Evolutionary conservation across 1,139 yeast species (phyloP), one percentile per base, ranked within the genome.

Genomic region (Debaryomyces udenii): DNA sequence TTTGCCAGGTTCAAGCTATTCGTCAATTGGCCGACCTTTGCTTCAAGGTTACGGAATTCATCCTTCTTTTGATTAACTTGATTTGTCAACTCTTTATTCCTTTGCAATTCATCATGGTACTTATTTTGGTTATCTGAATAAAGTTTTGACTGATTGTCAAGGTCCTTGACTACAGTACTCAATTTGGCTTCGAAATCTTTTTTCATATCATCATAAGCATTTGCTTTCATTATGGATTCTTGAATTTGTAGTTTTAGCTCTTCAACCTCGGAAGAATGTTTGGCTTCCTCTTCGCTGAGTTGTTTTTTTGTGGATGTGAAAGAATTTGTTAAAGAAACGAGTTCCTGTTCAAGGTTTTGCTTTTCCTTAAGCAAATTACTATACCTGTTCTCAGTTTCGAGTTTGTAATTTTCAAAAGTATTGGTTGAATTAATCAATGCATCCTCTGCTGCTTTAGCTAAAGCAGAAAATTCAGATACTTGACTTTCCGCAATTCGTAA

Each of bases 41-140:
- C 46, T 41, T 68, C 70, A 35, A 77, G 63, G 5, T 55, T 48
- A 13, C 65, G 66, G 27, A 66, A 54, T 35, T 74, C 72, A 14
- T 72, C 71, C 44, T 80, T 76, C 42, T 81, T 57, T 3, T 57
- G 42, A 15, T 73, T 64, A 11, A 80, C 61, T 6, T 72, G 68
- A 38, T 66, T 65, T 2, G 80, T 66, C 7, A 82, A 72, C n/a
- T 74, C 72, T 9, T 82, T 81, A 48, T 79, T 81, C 52, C 80
- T 80, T 36, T 69, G 69, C 32, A 79, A 66, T 52, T 83, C 90
- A 35, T 66, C 64, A 43, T 82, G 83, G 50, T 81, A 82, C 49
- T 78, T 81, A 39, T 61, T 59, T 53, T 81, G 86, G 26, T 70
- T 66, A 9, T 71, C 78, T 35, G 66, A 59, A 2, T 81, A 77